Evolutionary conservation across 2,329 filamentous ascomycete genomes (phyloP).

Genomic region (Aspergillus pseudonomiae): DNA sequence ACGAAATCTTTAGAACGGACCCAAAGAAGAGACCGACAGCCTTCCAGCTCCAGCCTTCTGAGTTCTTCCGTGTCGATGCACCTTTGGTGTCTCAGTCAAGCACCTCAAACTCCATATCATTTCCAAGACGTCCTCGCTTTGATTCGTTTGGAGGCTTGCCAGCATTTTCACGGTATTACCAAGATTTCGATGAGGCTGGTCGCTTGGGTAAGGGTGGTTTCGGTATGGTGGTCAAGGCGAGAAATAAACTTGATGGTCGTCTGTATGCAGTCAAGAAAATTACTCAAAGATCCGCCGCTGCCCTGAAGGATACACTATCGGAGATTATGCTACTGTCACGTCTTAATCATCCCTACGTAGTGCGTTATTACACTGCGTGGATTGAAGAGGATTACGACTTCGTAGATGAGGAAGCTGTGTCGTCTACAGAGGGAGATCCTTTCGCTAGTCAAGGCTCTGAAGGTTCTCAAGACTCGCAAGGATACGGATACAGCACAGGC

Average conservation of each 20-base stretch:
- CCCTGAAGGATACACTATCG: slow-evolving; percentile 67
- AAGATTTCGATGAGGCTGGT: slow-evolving; percentile 89
- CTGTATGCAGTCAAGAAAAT: slow-evolving; percentile 98
- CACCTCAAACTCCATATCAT: slow-evolving; percentile 47
- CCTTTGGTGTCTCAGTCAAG: slow-evolving; percentile 42
- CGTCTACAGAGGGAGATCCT: slow-evolving; percentile 59
- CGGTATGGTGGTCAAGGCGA: slow-evolving; percentile 92
- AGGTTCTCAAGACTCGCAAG: slow-evolving; percentile 21
- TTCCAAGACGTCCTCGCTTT: slow-evolving; percentile 58
- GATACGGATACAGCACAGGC: slow-evolving; percentile 70
- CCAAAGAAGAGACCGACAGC: slow-evolving; percentile 82
- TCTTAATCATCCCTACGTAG: slow-evolving; percentile 83
- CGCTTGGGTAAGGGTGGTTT: slow-evolving; percentile 91
- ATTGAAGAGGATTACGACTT: slow-evolving; percentile 67
- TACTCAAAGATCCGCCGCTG: slow-evolving; percentile 73
- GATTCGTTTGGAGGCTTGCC: slow-evolving; percentile 63
- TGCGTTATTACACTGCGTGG: slow-evolving; percentile 96
- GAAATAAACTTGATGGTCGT: slow-evolving; percentile 90
- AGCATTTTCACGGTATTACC: slow-evolving; percentile 73
- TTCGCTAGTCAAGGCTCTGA: slow-evolving; percentile 25
- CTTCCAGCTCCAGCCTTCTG: slow-evolving; percentile 67
- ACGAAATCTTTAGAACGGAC: slow-evolving; percentile 82
- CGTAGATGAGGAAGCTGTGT: slow-evolving; percentile 46
- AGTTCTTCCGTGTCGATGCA: slow-evolving; percentile 47
- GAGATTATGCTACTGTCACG: slow-evolving; percentile 90